Evolutionary conservation across 2,329 filamentous ascomycete genomes (phyloP).

Genomic region (Madurella fahalii): DNA sequence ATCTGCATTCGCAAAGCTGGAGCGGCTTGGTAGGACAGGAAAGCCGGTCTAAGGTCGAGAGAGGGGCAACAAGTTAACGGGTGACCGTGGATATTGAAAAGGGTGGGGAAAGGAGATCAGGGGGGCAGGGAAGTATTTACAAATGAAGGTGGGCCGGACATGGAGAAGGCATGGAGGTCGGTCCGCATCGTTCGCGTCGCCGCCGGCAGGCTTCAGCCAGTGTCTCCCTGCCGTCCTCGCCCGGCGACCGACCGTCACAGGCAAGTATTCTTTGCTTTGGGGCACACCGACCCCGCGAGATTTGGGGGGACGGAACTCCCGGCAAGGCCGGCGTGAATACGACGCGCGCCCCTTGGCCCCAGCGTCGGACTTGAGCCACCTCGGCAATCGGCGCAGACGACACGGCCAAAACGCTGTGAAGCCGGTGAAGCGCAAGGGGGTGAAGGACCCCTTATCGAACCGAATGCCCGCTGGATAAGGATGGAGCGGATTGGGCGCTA

Average conservation of each 20-base stretch:
- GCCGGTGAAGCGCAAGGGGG: neutral
- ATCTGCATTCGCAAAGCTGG: conserved; percentile 5
- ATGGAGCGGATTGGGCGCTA: neutral
- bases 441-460: neutral
- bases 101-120: neutral
- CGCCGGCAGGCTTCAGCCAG: neutral
- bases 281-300: neutral
- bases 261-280: neutral
- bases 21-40: neutral
- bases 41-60: neutral
- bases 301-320: no score
- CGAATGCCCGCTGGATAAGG: neutral
- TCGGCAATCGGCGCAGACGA: neutral
- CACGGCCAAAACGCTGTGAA: neutral
- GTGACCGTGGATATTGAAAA: neutral
- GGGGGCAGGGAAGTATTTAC: neutral
- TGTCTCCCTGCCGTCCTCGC: neutral
- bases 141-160: neutral
- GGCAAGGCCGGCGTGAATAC: neutral
- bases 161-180: neutral
- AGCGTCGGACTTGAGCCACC: neutral
- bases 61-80: neutral
- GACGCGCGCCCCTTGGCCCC: neutral
- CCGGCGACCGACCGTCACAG: neutral
- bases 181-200: neutral